Conservation (phyloP, 768 basidiomycete genomes). For the Mycena haematopus region DNA sequence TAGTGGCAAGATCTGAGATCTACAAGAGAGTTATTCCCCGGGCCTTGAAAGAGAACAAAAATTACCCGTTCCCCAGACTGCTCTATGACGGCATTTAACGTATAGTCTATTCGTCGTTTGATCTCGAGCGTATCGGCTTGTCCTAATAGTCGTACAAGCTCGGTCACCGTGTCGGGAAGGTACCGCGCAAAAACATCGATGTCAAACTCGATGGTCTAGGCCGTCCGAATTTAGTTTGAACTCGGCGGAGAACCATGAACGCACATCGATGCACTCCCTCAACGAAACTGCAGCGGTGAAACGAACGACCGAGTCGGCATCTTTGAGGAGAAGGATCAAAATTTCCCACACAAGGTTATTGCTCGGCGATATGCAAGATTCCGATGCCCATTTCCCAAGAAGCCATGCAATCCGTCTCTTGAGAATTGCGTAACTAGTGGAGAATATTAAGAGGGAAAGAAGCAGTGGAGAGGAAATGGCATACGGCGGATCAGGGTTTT, state of each 20-base stretch:
- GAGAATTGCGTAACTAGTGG: slow-evolving; percentile 80
- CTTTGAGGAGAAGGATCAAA: slow-evolving; percentile 75
- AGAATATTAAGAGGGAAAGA: slow-evolving; percentile 16
- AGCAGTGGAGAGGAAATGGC: slow-evolving; percentile 27
- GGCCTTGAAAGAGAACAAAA: not conserved
- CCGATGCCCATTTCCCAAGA: slow-evolving; percentile 86
- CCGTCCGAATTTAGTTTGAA: slow-evolving; percentile 15
- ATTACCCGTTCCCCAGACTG: slow-evolving; percentile 50
- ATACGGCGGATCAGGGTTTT: slow-evolving; percentile 64
- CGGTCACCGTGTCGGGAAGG: slow-evolving; percentile 63
- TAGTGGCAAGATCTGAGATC: slow-evolving; percentile 70
- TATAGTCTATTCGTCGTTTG: slow-evolving; percentile 74
- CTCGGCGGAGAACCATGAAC: slow-evolving; percentile 35
- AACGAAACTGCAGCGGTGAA: slow-evolving; percentile 84
- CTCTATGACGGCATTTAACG: slow-evolving; percentile 74
- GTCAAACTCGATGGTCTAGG: slow-evolving; percentile 71
- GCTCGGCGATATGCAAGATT: slow-evolving; percentile 64
- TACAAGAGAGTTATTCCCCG: slow-evolving; percentile 36
- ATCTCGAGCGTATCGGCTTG: slow-evolving; percentile 81
- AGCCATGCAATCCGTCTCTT: slow-evolving; percentile 97
- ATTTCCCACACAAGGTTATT: slow-evolving; percentile 81
- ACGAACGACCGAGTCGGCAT: slow-evolving; percentile 85
- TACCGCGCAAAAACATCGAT: slow-evolving; percentile 70
- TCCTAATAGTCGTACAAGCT: slow-evolving; percentile 71
- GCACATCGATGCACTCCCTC: slow-evolving; percentile 84